These are phyloP conservation scores for Entonaema liquescens DNA, from an alignment of 495 filamentous ascomycete genomes.

Conservation along the genomic window DNA sequence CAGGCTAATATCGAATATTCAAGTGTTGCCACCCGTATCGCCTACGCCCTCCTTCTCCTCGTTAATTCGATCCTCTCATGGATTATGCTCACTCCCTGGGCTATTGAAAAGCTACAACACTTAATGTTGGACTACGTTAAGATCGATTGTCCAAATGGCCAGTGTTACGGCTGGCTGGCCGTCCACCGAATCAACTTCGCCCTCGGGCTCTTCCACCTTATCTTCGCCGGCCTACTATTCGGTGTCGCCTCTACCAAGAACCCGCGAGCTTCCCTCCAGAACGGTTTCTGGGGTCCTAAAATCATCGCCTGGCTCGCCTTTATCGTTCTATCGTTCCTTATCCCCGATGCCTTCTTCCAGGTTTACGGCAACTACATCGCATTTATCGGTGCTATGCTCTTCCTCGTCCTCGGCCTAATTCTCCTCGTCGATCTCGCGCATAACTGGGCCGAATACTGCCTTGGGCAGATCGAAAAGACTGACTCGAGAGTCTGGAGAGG, in stretches of 20 bases:
- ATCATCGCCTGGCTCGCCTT: constrained; percentile 81
- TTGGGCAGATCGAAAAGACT: constrained; percentile 88
- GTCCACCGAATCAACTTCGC: constrained; percentile 98
- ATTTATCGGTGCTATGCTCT: constrained; percentile 87
- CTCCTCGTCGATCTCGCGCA: constrained; percentile 95
- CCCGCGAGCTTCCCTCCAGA: constrained; percentile 87
- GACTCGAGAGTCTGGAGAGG: constrained; percentile 86
- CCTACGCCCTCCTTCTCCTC: constrained; percentile 94
- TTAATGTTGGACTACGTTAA: constrained; percentile 94
- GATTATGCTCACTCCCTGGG: constrained; percentile 99
- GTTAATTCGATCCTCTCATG: constrained; percentile 96
- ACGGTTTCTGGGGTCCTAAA: constrained; percentile 88
- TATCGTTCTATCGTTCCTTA: constrained; percentile 91
- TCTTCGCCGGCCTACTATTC: constrained; percentile 82
- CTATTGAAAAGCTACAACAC: constrained; percentile 91
- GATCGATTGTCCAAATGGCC: constrained; percentile 87
- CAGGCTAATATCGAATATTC: constrained; percentile 4
- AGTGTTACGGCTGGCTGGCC: constrained; percentile 94
- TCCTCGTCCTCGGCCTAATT: constrained; percentile 90
- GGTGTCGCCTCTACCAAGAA: constrained; percentile 90
- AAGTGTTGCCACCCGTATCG: constrained; percentile 96
- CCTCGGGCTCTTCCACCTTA: constrained; percentile 89
- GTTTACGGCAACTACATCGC: constrained; percentile 96
- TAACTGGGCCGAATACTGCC: constrained; percentile 96
- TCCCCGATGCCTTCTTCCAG: constrained; percentile 94